Conservation (phyloP, 2,329 filamentous ascomycete genomes). For the Fusarium sp. region DNA sequence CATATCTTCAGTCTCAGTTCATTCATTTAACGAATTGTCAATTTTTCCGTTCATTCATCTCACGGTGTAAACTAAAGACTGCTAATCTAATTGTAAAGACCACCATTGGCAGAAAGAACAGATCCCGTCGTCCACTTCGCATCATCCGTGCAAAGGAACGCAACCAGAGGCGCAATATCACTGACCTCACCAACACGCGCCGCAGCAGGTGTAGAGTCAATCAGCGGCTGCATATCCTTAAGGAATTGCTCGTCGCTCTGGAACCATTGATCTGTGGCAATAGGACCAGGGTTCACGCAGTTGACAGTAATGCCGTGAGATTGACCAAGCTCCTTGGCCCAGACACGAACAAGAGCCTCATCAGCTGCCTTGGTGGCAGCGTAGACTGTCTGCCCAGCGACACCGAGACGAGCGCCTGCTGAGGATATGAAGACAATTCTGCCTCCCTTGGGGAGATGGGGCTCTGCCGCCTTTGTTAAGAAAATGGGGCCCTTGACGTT, state of each 20-base stretch:
- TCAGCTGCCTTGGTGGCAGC: background rate
- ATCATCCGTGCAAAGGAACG: background rate
- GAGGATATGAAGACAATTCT: background rate
- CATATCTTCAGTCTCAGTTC: rapidly evolving
- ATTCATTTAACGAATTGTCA: rapidly evolving
- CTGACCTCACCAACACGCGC: background rate
- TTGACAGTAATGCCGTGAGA: conserved; percentile 44
- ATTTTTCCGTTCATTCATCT: background rate
- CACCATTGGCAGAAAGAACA: background rate
- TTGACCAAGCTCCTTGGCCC: conserved; percentile 42
- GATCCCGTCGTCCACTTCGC: background rate
- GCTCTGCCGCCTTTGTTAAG: background rate
- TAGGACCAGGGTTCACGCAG: conserved; percentile 45
- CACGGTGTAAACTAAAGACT: background rate
- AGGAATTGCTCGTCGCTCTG: conserved; percentile 43
- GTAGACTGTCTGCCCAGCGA: background rate
- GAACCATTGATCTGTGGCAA: conserved; percentile 41
- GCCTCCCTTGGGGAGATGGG: background rate
- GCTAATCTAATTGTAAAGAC: background rate
- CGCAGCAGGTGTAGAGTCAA: background rate
- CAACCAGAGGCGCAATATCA: background rate
- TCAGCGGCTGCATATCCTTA: conserved; percentile 37
- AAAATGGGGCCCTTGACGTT: background rate
- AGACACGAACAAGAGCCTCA: background rate
- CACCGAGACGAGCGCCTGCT: background rate